These are phyloP conservation scores for Zygosaccharomyces bisporus DNA, from an alignment of 805 yeast species.

Conservation along the genomic window DNA sequence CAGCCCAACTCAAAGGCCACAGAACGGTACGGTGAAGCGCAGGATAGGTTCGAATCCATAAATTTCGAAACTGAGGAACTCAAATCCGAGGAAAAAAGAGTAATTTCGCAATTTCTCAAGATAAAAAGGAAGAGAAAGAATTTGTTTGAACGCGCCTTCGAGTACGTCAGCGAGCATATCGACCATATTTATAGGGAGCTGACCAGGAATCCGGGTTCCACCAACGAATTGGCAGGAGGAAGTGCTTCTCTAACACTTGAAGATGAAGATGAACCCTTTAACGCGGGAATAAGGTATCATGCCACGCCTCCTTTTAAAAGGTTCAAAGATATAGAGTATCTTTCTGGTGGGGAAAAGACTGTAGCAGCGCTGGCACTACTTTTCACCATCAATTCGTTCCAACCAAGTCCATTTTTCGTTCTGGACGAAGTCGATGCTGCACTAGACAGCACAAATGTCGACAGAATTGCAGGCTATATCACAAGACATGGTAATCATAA, in stretches of 20 bases:
- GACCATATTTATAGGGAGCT: slow-evolving; percentile 81
- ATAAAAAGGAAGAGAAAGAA: slow-evolving; percentile 58
- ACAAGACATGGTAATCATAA: slow-evolving; percentile 67
- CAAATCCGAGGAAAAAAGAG: slow-evolving; percentile 54
- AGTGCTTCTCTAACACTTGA: slow-evolving; percentile 86
- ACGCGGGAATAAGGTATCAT: slow-evolving; percentile 78
- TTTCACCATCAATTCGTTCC: slow-evolving; percentile 85
- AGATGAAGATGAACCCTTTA: slow-evolving; percentile 85
- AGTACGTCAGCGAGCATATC: slow-evolving; percentile 68
- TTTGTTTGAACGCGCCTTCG: slow-evolving; percentile 65
- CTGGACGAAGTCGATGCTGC: slow-evolving; percentile 99
- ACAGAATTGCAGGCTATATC: slow-evolving; percentile 82
- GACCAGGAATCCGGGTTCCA: slow-evolving; percentile 52
- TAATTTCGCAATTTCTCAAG: slow-evolving; percentile 53
- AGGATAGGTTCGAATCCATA: slow-evolving; percentile 52
- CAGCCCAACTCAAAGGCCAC: slow-evolving; percentile 82
- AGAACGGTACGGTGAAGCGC: slow-evolving; percentile 69
- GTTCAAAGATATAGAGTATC: slow-evolving; percentile 84
- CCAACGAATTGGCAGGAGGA: slow-evolving; percentile 78
- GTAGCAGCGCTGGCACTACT: slow-evolving; percentile 91
- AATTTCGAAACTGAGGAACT: slow-evolving; percentile 63
- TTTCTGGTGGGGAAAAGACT: slow-evolving; percentile 96
- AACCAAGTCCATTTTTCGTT: slow-evolving; percentile 93
- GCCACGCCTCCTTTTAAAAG: slow-evolving; percentile 97
- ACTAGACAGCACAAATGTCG: slow-evolving; percentile 83